Evolutionary conservation across 305 asterid genomes (phyloP).

Genomic region (Fraxinus floribunda): DNA sequence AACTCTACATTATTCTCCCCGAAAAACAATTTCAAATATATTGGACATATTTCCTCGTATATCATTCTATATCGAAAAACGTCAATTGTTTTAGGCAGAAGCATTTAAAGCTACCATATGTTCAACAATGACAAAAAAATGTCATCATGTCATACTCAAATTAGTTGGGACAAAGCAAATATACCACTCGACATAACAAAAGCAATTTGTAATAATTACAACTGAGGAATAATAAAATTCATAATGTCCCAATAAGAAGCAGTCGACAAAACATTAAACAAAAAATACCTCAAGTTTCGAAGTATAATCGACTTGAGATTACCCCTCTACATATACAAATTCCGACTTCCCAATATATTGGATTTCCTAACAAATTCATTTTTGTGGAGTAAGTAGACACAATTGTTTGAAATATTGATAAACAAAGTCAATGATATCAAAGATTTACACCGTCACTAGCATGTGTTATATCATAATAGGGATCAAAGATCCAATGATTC

Average conservation of each 20-base stretch:
- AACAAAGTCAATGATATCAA: neutral
- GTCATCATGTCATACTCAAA: slow-evolving; percentile 4
- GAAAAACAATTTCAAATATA: neutral
- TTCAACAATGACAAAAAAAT: slow-evolving; percentile 9
- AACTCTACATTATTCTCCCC: neutral
- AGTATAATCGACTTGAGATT: neutral
- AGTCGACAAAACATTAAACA: neutral
- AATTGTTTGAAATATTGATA: neutral
- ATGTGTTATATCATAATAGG: no score
- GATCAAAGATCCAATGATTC: slow-evolving; percentile 15
- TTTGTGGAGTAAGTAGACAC: neutral
- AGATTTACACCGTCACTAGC: no score
- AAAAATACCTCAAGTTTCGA: neutral
- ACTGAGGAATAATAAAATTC: neutral
- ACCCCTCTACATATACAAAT: no score
- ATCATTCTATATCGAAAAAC: neutral
- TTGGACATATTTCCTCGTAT: neutral
- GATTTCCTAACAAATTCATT: neutral
- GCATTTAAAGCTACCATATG: neutral
- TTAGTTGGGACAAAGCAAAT: neutral
- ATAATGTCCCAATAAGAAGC: neutral
- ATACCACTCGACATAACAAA: neutral
- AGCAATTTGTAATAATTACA: slow-evolving; percentile 16
- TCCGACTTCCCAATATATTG: neutral
- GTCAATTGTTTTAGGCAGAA: neutral